Evolutionary conservation across 768 basidiomycete species (phyloP).

Genomic region (Naganishia friedmannii): DNA sequence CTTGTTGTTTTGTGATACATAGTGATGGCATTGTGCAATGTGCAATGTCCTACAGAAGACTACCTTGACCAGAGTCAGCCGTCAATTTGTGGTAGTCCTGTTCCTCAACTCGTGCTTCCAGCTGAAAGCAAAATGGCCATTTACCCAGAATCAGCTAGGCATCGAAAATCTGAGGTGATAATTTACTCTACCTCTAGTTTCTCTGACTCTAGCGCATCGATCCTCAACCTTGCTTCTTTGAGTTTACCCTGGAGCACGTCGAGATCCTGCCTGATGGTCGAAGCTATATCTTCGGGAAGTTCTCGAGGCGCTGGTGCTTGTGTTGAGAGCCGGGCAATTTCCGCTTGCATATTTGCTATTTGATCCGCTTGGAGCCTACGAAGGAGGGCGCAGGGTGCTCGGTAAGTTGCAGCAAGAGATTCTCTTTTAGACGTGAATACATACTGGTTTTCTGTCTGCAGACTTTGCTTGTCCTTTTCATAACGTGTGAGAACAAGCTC

Average conservation of each 20-base stretch:
- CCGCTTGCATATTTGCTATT: constrained; percentile 6
- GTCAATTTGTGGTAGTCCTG: constrained; percentile 11
- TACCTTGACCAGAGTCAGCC: neutral
- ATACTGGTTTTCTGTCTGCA: constrained; percentile 18
- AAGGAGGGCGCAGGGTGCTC: no score
- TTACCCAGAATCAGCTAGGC: constrained; percentile 1
- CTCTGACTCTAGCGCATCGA: constrained; percentile 12
- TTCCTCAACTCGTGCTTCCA: constrained; percentile 17
- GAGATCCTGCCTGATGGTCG: constrained; percentile 19
- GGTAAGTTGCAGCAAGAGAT: no score
- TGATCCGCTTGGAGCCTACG: constrained; percentile 8
- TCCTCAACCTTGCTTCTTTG: constrained; percentile 6
- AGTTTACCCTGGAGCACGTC: constrained; percentile 5
- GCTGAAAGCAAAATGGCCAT: constrained; percentile 2
- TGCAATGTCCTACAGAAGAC: constrained; percentile 4
- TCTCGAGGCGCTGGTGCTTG: neutral
- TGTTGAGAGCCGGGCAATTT: constrained; percentile 5
- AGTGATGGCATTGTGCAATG: neutral
- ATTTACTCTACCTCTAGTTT: constrained; percentile 14
- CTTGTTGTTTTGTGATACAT: constrained; percentile 11
- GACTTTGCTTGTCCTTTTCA: constrained; percentile 7
- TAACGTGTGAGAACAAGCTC: constrained; percentile 14
- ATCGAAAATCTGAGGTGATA: neutral
- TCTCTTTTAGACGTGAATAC: no score
- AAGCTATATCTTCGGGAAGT: constrained; percentile 13